Conservation (phyloP, 768 basidiomycete species). For the Lactifluus pinguis region DNA sequence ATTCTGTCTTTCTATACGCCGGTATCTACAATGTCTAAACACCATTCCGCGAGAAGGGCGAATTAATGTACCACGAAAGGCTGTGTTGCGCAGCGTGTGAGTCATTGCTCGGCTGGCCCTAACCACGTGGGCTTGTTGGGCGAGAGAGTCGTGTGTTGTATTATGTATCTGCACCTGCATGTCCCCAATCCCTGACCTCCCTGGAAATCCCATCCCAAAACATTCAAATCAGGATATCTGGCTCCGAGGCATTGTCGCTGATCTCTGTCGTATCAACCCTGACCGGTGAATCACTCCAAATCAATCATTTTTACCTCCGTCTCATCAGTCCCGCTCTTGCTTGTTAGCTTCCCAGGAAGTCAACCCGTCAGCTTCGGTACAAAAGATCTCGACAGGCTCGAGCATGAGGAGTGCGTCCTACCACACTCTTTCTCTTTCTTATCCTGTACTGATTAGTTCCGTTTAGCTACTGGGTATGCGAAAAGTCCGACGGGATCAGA, state of each 20-base stretch:
- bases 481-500: constrained; percentile 94
- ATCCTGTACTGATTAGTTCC: not conserved
- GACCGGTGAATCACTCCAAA: constrained; percentile 43
- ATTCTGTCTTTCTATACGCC: constrained; percentile 15
- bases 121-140: not conserved
- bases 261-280: constrained; percentile 54
- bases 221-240: constrained; percentile 54
- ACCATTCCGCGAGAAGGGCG: not conserved
- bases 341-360: constrained; percentile 79
- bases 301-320: not conserved
- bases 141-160: not conserved
- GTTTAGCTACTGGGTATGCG: constrained; percentile 94
- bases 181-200: constrained; percentile 52
- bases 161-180: constrained; percentile 17
- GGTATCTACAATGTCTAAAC: constrained; percentile 6
- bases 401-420: constrained; percentile 66
- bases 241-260: constrained; percentile 55
- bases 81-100: not conserved
- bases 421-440: not conserved
- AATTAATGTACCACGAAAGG: not conserved
- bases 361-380: constrained; percentile 88
- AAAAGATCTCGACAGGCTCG: constrained; percentile 64
- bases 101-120: too few species aligned
- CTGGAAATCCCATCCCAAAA: constrained; percentile 47
- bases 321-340: not conserved